A percentile compares a stretch with the other conserved stretches of the same genome.
Evolutionary conservation across 2,329 filamentous ascomycete genomes (phyloP).

Genomic region (Epichloe bromicola): DNA sequence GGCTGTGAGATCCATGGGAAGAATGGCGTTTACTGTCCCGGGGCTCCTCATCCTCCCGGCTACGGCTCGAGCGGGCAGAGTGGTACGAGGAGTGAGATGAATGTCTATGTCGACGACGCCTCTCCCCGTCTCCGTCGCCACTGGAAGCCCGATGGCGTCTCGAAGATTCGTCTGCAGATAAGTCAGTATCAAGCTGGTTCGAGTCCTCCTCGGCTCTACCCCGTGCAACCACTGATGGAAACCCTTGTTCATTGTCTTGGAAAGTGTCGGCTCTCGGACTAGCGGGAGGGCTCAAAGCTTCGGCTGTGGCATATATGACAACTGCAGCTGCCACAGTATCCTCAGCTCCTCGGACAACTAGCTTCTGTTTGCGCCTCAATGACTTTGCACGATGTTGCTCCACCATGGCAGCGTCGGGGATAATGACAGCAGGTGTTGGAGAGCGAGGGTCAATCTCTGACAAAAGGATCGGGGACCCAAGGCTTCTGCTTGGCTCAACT

Average conservation of each 20-base stretch:
- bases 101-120: slow-evolving; percentile 28
- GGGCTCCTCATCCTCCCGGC: slow-evolving; percentile 19
- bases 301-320: slow-evolving; percentile 38
- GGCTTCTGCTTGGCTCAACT: background rate
- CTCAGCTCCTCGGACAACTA: slow-evolving; percentile 33
- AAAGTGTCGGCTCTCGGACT: slow-evolving; percentile 16
- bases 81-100: slow-evolving; percentile 15
- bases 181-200: slow-evolving; percentile 38
- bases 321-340: slow-evolving; percentile 41
- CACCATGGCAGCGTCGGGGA: slow-evolving; percentile 28
- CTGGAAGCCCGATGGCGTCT: slow-evolving; percentile 23
- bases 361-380: slow-evolving; percentile 31
- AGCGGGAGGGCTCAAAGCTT: slow-evolving; percentile 29
- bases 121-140: slow-evolving; percentile 25
- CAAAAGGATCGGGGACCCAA: background rate
- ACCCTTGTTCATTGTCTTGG: slow-evolving; percentile 13
- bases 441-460: slow-evolving; percentile 15
- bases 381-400: slow-evolving; percentile 29
- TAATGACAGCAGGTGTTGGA: slow-evolving; percentile 33
- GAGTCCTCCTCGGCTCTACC: background rate
- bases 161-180: slow-evolving; percentile 38
- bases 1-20: slow-evolving; percentile 14
- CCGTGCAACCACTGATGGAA: slow-evolving; percentile 8
- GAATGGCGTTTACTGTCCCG: slow-evolving; percentile 18
- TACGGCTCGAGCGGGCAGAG: slow-evolving; percentile 18